A percentile compares a stretch with the other conserved stretches of the same genome.
Conservation (phyloP, 495 filamentous ascomycete species). For the Cetradonia linearis region DNA sequence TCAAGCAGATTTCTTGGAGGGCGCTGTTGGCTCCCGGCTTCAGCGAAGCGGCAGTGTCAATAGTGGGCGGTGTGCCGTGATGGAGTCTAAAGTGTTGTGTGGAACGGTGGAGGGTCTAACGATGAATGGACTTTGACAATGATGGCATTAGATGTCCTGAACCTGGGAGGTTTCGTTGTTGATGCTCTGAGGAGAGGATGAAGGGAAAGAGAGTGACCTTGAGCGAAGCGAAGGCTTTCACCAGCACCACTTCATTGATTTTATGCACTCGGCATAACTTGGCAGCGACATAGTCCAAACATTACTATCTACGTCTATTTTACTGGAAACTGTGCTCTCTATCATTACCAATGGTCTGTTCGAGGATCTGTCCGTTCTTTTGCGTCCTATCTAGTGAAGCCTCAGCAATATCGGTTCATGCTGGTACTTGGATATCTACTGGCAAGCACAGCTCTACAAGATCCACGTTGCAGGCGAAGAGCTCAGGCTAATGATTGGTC, state of each 20-base stretch:
- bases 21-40: slow-evolving; percentile 13
- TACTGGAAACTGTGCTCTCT: neutral
- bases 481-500: neutral
- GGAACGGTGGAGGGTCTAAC: neutral
- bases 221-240: slow-evolving; percentile 18
- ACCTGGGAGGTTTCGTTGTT: slow-evolving; percentile 12
- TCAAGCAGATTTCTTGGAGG: neutral
- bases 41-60: slow-evolving; percentile 8
- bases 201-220: slow-evolving; percentile 8
- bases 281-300: slow-evolving; percentile 7
- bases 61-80: neutral
- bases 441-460: slow-evolving; percentile 8
- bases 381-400: neutral
- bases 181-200: slow-evolving; percentile 14
- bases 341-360: neutral
- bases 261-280: slow-evolving; percentile 21
- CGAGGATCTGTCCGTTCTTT: neutral
- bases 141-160: slow-evolving; percentile 6
- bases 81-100: neutral
- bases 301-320: neutral
- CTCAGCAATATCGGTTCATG: slow-evolving; percentile 8
- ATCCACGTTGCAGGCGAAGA: neutral
- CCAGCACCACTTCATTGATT: slow-evolving; percentile 8
- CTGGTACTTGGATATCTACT: neutral
- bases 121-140: neutral